phyloP scores from a whole-genome alignment of 768 basidiomycete species.

The Tubosaeta brunneosetosa region DNA sequence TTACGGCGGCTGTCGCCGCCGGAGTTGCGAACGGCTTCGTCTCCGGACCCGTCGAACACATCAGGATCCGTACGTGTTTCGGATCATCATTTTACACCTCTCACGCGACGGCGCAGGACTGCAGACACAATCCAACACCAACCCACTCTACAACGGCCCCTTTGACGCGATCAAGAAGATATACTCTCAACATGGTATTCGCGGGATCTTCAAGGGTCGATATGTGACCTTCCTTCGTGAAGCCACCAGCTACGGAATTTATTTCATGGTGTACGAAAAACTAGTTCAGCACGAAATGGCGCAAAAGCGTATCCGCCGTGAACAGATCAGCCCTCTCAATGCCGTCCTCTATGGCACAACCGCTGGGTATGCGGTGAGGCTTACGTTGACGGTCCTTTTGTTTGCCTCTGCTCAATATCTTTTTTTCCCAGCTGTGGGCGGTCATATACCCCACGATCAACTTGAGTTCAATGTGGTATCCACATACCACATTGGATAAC shows the following conservation, averaged over 20 bases:
- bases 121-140: conserved; percentile 81
- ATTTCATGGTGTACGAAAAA: conserved; percentile 92
- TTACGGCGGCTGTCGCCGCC: conserved; percentile 74
- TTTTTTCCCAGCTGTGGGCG: conserved; percentile 64
- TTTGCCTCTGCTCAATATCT: conserved; percentile 3
- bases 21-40: conserved; percentile 85
- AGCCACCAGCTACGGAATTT: conserved; percentile 76
- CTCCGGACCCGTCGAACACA: conserved; percentile 96
- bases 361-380: conserved; percentile 83
- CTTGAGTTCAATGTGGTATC: no score
- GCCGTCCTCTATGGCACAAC: conserved; percentile 85
- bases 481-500: no score
- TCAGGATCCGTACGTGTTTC: conserved; percentile 58
- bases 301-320: conserved; percentile 63
- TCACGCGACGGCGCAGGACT: conserved; percentile 51
- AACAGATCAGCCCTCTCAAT: conserved; percentile 72
- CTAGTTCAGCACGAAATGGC: conserved; percentile 83
- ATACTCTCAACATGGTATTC: conserved; percentile 64
- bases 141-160: conserved; percentile 78
- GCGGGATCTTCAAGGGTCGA: conserved; percentile 92
- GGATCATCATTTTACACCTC: not conserved
- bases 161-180: conserved; percentile 88
- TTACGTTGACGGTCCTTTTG: conserved; percentile 7
- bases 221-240: conserved; percentile 82
- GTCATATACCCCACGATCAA: conserved; percentile 71